Percentiles rank a stretch among this genome's conserved stretches.
Conservation (phyloP, 2,329 filamentous ascomycete species). For the Hypoxylon sp. region DNA sequence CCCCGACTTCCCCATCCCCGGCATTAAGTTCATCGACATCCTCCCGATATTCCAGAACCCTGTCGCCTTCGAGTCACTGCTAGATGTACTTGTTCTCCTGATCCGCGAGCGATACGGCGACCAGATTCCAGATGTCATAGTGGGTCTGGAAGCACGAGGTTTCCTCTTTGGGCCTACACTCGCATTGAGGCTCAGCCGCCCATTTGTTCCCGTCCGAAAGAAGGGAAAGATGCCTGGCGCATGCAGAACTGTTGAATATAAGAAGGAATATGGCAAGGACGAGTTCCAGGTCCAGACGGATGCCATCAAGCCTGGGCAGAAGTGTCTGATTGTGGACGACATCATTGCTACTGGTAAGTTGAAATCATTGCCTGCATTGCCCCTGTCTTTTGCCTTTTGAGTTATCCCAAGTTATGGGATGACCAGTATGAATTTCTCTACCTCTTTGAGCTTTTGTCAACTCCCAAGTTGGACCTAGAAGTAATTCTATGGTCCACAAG, state of each 20-base stretch:
- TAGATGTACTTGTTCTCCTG: conserved; percentile 87
- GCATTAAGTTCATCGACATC: conserved; percentile 98
- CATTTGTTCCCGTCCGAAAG: conserved; percentile 94
- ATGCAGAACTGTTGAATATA: conserved; percentile 82
- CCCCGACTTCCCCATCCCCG: conserved; percentile 88
- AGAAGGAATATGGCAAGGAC: conserved; percentile 97
- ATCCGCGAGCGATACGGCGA: conserved; percentile 69
- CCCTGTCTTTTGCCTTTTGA: conserved; percentile 8
- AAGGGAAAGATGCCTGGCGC: conserved; percentile 93
- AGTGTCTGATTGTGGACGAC: conserved; percentile 93
- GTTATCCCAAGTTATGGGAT: too few relatives aligned
- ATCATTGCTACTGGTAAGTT: conserved; percentile 95
- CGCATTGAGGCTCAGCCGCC: conserved; percentile 81
- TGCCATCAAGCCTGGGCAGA: conserved; percentile 84
- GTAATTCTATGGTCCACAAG: neutral
- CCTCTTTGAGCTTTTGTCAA: too few relatives aligned
- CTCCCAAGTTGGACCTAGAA: conserved; percentile 1
- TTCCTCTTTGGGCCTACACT: conserved; percentile 95
- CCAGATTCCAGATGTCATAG: conserved; percentile 83
- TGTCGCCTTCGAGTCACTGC: conserved; percentile 75
- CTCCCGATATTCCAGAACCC: conserved; percentile 91
- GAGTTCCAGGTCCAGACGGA: conserved; percentile 95
- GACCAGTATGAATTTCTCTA: too few relatives aligned
- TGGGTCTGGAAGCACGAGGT: conserved; percentile 91
- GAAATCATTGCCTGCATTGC: conserved; percentile 16